Base-by-base conservation (phyloP, 2,329 filamentous ascomycete species). In the Pseudogymnoascus verrucosus region DNA sequence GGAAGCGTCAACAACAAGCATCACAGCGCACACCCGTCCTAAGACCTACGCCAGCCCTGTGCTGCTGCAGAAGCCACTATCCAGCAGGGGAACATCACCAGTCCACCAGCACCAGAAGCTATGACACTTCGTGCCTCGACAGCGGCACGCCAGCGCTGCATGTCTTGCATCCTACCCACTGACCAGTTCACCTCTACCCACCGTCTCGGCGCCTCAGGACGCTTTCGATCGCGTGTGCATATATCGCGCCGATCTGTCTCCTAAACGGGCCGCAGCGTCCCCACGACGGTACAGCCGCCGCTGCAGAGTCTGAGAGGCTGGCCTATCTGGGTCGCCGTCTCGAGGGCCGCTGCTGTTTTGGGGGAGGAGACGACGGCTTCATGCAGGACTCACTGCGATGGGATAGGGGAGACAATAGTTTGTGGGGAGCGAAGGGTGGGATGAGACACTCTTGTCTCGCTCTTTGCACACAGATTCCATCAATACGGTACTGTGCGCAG, bases 161-260 rank as follows among this genome's bases (percentile, higher is more conserved):
- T 54, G 47, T 54, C 26, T 54, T 19, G 47, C 26, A 54, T 31
- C 47, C 47, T 31, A 54, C 47, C 47, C 47, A 54, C 26, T 54
- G 26, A 54, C 26, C 26, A 23, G 23, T 54, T n/a, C 26, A 31
- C 26, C 47, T 19, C n/a, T 19, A 12, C n/a, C 26, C 47, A 54
- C 47, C 47, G 47, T 54, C 47, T 54, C 47, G 47, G 47, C 47
- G 47, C 47, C 47, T 54, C 47, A 54, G 31, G n/a, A 54, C 47
- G 47, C 47, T 54, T 54, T 54, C 26, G 47, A 54, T 54, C 47
- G 47, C 47, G 47, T 54, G 47, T 54, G 47, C 47, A 54, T 54
- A 31, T 12, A 8, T 26, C 8, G 8, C 26, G 47, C 47, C 26
- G 47, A 54, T 34, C 47, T 31, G n/a, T 54, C 8, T 10, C 47